A percentile compares a stretch with the other conserved stretches of the same genome.
phyloP scores from a whole-genome alignment of 2,329 filamentous ascomycete species.

The Incumbomyces lentus region DNA sequence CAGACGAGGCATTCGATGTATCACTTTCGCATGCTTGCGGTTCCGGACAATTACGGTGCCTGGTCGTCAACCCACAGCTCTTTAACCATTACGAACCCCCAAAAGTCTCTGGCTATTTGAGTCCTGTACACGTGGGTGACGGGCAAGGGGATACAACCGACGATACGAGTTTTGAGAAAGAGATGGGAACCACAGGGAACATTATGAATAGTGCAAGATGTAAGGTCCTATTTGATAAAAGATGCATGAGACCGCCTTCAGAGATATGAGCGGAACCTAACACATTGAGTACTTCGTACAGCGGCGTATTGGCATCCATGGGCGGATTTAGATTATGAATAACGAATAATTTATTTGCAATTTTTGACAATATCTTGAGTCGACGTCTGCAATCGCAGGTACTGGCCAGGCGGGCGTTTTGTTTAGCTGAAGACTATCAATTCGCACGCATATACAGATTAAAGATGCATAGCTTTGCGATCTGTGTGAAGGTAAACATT shows the following conservation, averaged over 20 bases:
- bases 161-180: conserved; percentile 21
- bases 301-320: no score
- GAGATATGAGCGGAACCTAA: not conserved
- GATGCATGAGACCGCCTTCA: conserved; percentile 12
- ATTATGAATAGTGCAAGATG: conserved; percentile 29
- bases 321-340: no score
- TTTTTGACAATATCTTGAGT: no score
- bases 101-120: conserved; percentile 19
- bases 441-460: no score
- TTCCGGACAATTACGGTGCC: conserved; percentile 22
- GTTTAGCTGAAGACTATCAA: no score
- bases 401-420: no score
- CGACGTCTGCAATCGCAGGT: no score
- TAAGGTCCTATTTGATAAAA: conserved; percentile 23
- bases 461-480: no score
- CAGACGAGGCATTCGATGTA: conserved; percentile 27
- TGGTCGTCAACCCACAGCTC: conserved; percentile 28
- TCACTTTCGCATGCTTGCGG: conserved; percentile 25
- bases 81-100: conserved; percentile 28
- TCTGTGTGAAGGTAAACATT: no score
- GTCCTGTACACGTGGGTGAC: conserved; percentile 20
- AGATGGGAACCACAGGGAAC: conserved; percentile 27
- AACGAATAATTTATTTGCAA: no score
- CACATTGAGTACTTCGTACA: no score
- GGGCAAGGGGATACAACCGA: conserved; percentile 14